Evolutionary conservation across 176 grass and related monocot species (phyloP).

Genomic region (Oryza punctata): DNA sequence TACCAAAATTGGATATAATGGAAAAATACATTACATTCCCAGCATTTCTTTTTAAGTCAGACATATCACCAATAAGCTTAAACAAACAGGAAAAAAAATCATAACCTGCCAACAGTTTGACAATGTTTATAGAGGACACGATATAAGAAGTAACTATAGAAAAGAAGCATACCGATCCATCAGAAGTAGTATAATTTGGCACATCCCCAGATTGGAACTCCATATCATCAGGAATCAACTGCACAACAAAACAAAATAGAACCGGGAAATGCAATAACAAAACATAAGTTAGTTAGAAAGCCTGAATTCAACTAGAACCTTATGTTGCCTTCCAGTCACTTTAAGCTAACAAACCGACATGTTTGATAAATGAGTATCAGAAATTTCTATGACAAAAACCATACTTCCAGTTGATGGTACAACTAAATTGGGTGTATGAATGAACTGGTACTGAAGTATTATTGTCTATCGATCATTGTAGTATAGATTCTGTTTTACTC

Average conservation of each 20-base stretch:
- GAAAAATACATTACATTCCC: background rate
- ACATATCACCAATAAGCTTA: background rate
- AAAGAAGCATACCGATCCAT: slow-evolving; percentile 77
- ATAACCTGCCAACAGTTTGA: background rate
- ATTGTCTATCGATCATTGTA: background rate
- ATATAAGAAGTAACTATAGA: background rate
- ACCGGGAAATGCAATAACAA: background rate
- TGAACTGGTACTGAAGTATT: background rate
- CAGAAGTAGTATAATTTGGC: slow-evolving; percentile 91
- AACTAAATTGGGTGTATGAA: background rate
- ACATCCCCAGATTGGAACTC: slow-evolving; percentile 86
- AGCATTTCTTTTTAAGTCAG: background rate
- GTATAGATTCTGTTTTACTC: slow-evolving; percentile 19
- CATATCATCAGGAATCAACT: slow-evolving; percentile 99
- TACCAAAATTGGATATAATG: background rate
- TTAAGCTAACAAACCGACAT: background rate
- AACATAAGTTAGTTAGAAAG: background rate
- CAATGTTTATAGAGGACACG: background rate
- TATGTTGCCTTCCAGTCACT: background rate
- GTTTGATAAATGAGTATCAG: background rate
- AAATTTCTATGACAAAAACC: background rate
- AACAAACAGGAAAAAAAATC: background rate
- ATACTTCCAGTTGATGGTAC: background rate
- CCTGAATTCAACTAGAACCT: background rate
- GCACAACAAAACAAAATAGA: slow-evolving; percentile 18